These are phyloP conservation scores for Scedosporium boydii DNA, from an alignment of 2,329 filamentous ascomycete genomes.

Conservation along the genomic window DNA sequence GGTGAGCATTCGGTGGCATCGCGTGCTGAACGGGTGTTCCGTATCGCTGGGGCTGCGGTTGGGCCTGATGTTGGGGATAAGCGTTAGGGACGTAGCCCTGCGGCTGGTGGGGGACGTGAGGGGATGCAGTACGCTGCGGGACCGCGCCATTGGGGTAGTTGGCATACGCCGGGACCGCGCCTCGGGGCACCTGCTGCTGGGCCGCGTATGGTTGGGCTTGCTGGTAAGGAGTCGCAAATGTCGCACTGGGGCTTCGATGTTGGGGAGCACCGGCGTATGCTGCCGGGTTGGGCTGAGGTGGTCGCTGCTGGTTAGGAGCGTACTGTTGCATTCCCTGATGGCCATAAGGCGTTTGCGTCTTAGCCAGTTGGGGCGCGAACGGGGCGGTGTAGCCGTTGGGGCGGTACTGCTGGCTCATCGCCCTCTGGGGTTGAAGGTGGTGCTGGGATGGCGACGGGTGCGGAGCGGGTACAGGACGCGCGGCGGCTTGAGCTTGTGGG, in stretches of 20 bases:
- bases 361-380: constrained; percentile 41
- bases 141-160: constrained; percentile 34
- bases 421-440: constrained; percentile 3
- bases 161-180: constrained; percentile 16
- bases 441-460: constrained; percentile 11
- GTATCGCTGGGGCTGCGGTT: constrained; percentile 13
- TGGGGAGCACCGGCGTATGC: constrained; percentile 26
- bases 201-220: constrained; percentile 19
- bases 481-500: background rate
- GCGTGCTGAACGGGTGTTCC: constrained; percentile 2
- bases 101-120: constrained; percentile 27
- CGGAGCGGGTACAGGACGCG: background rate
- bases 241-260: constrained; percentile 30
- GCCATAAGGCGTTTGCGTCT: constrained; percentile 41
- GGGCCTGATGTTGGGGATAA: constrained; percentile 17
- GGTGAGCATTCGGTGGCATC: background rate
- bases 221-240: constrained; percentile 28
- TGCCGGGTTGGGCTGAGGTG: constrained; percentile 23
- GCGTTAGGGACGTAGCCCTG: constrained; percentile 14
- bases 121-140: constrained; percentile 33
- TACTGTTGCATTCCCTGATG: constrained; percentile 41
- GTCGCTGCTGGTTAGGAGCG: constrained; percentile 33
- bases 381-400: constrained; percentile 33
- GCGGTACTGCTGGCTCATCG: constrained; percentile 35
- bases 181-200: constrained; percentile 6